Evolutionary conservation across 768 basidiomycete genomes (phyloP), one percentile per base, ranked within the genome.

Genomic region (Phylloporus sp.): DNA sequence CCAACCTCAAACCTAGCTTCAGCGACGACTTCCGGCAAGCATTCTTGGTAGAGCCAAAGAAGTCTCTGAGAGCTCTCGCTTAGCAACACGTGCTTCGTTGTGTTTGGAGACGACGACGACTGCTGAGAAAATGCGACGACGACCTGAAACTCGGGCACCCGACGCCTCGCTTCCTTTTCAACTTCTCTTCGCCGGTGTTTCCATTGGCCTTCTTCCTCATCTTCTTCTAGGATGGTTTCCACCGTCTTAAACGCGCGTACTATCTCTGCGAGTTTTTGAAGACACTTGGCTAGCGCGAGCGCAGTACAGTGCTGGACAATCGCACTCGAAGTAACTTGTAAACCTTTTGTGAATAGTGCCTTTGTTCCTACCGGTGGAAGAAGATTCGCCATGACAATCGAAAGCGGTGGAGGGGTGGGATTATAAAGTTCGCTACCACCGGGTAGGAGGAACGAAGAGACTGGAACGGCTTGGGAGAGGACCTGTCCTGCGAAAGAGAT

Each of bases 271-370:
- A 86, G 84, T 67, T 97, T 97, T 26, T 74, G 67, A 3, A 97
- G 70, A 57, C 83, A 90, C 55, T 88, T 86, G 2, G 80, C 79
- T 5, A 98, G 74, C 0, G 85, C 82, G 5, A 93, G 72, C 0
- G 91, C 91, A 0, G 88, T 86, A 57, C 86, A 86, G 59, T 95
- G 92, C 59, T 90, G 91, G 0, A 97, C 92, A 3, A 97, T 78
- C 6, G 58, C 12, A 0, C 78, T 77, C 9, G 84, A 83, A 6
- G 79, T 32, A 3, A 85, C 81, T 55, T 88, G 82, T 1, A 98
- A 73, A 0, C 92, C 93, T 60, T 90, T 92, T 27, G 91, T 85
- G 52, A 97, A 76, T 60, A 89, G 79, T 1, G 68, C 68, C 63
- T 89, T 91, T 38, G 81, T 83, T 48, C 88, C 73, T 39, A 78